Base-by-base conservation (phyloP, 2,329 filamentous ascomycete genomes). In the Fusarium torreyae region DNA sequence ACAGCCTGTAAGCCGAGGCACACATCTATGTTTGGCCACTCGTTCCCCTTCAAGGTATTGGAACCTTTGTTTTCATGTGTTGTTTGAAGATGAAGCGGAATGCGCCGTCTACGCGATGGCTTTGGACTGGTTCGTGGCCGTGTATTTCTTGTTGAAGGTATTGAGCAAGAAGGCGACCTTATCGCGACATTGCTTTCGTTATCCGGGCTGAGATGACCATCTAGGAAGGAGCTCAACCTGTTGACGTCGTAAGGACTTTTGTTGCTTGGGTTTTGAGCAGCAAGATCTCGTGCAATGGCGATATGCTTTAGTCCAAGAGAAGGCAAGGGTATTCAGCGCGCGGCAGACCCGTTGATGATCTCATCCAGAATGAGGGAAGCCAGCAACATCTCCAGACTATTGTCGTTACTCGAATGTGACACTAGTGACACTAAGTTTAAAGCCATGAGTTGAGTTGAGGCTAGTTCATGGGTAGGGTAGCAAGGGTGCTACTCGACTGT, bases 181-280 rank as follows among this genome's bases (percentile, higher is more conserved):
- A 72, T 70, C 55, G 49, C 57, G 54, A 65, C 54, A 68, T 60
- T 20, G 28, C 28, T 40, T 44, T 48, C 31, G 22, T 24, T 24
- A 40, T 3, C 31, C 26, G n/a, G 40, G 20, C 17, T 44, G 49
- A 36, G 31, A 33, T 61, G 42, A 57, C 66, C 31, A 54, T 63
- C 60, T 74, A 66, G 69, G 66, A 73, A 72, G 71, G 69, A 66
- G 66, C 58, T 45, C 43, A 20, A 62, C 39, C 34, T 40, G 26
- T 38, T 31, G 40, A 49, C 33, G 50, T 46, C 43, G 57, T 15
- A 70, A 53, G 70, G 33, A 68, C 68, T 70, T 70, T 73, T 72
- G 69, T 48, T 42, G 33, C 8, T 28, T 20, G 18, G 24, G 42
- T 11, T 10, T 46, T 8, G 43, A 50, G 55, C 31, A 34, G 28